Base-by-base conservation (phyloP, 106 monocot genomes). In the Platanthera zijinensis region DNA sequence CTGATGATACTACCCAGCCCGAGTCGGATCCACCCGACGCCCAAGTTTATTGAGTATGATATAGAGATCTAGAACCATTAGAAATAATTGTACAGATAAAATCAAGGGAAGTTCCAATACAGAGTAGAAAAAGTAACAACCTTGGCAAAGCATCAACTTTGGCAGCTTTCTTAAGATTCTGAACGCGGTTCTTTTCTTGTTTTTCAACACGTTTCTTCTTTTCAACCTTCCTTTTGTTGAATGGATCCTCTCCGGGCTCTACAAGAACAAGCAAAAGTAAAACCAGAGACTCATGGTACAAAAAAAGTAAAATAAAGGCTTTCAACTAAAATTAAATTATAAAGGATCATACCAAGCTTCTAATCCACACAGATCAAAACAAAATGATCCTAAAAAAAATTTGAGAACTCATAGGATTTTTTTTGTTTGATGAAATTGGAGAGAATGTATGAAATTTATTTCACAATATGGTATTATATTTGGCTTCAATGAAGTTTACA, bases 211-310 rank as follows among this genome's bases (percentile, higher is more conserved):
- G 79, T 48, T 83, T 52, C 78, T 95, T 95, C 82, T 95, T 95
- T 51, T 92, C 95, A 19, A 49, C 78, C 74, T 73, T 87, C 56
- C 90, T 90, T 78, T 95, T 90, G 19, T 56, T 78, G 81, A 95
- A 95, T 51, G 95, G 95, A 83, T 95, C 95, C 67, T 73, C 88
- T n/a, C 92, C 92, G 6, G 88, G 92, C 70, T 90, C 95, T 95
- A 84, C 5, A 75, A 83, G 10, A 75, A 76, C n/a, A 80, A 21
- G 10, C 7, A 47, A 71, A 2, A 46, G 45, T 46, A n/a, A 5
- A 56, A 15, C 5, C 14, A 4, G 30, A 39, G 32, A 66, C 8
- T 28, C 28, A 30, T 66, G 8, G 66, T 32, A 30, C 30, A 32
- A 6, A 0, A 32, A 30, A 66, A 32, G 11, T 25, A 30, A 64